phyloP scores from a whole-genome alignment of 2,329 filamentous ascomycete species.

The Penicillium sp. region DNA sequence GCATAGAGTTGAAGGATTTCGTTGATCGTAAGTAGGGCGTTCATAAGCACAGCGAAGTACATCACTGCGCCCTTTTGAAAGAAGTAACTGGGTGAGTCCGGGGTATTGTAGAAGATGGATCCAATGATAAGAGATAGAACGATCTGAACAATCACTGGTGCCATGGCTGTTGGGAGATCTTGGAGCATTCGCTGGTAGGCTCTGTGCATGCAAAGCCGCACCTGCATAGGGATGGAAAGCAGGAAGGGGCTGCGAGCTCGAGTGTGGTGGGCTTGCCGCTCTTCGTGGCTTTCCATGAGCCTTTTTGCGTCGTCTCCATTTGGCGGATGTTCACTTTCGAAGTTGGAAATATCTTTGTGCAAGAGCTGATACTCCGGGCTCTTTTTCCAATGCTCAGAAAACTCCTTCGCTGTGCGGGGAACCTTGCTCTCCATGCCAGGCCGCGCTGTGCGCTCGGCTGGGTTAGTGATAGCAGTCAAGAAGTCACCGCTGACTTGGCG shows the following conservation, averaged over 20 bases:
- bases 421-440: slow-evolving; percentile 60
- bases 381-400: slow-evolving; percentile 55
- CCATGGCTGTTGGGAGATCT: slow-evolving; percentile 70
- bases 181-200: slow-evolving; percentile 72
- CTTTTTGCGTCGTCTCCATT: slow-evolving; percentile 28
- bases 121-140: slow-evolving; percentile 73
- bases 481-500: slow-evolving; percentile 68
- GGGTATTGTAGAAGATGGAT: slow-evolving; percentile 76
- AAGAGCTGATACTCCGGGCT: slow-evolving; percentile 48
- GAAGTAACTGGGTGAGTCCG: slow-evolving; percentile 64
- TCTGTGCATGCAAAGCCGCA: slow-evolving; percentile 75
- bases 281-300: slow-evolving; percentile 37
- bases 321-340: slow-evolving; percentile 38
- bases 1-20: slow-evolving; percentile 45
- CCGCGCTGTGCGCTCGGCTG: slow-evolving; percentile 54
- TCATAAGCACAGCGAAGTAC: slow-evolving; percentile 84
- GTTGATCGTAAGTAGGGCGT: slow-evolving; percentile 63
- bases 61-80: slow-evolving; percentile 73
- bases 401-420: slow-evolving; percentile 67
- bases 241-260: slow-evolving; percentile 66
- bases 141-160: slow-evolving; percentile 63
- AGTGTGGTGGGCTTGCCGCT: slow-evolving; percentile 40
- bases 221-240: slow-evolving; percentile 70
- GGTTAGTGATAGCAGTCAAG: slow-evolving; percentile 65
- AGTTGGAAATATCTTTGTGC: slow-evolving; percentile 39